Evolutionary conservation across 352 stramenopile species (phyloP).

Genomic region (Phytophthora capsici): DNA sequence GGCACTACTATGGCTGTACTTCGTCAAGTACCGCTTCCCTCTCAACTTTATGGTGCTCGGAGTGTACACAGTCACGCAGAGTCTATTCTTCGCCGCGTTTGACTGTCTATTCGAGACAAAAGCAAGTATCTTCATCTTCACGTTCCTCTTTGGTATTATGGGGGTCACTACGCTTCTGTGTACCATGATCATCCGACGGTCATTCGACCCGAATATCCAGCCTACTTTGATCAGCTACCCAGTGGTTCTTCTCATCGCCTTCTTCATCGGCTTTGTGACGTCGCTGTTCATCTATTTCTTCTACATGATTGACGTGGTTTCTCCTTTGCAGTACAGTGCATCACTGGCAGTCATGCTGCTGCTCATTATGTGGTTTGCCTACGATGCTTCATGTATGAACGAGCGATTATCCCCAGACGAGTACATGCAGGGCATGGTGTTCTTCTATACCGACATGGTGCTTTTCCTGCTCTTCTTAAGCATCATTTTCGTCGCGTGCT

Average conservation of each 20-base stretch:
- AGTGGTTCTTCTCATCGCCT: conserved; percentile 55
- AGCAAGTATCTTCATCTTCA: conserved; percentile 71
- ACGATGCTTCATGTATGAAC: conserved; percentile 82
- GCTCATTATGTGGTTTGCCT: conserved; percentile 85
- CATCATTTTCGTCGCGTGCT: conserved; percentile 81
- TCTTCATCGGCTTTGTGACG: conserved; percentile 61
- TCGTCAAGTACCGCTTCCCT: conserved; percentile 77
- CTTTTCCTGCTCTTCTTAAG: conserved; percentile 80
- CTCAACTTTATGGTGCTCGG: conserved; percentile 72
- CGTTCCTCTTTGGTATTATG: conserved; percentile 71
- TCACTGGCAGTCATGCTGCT: conserved; percentile 63
- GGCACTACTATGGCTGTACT: conserved; percentile 68
- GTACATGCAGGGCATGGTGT: conserved; percentile 87
- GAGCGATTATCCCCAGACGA: conserved; percentile 76
- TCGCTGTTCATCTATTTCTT: conserved; percentile 71
- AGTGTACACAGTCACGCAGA: conserved; percentile 67
- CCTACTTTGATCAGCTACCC: conserved; percentile 65
- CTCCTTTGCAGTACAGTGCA: conserved; percentile 56
- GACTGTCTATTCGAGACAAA: conserved; percentile 67
- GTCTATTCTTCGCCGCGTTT: conserved; percentile 62
- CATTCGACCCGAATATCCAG: conserved; percentile 37
- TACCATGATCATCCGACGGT: conserved; percentile 53
- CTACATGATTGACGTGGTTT: conserved; percentile 60
- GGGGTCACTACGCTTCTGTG: conserved; percentile 61
- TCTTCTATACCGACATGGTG: conserved; percentile 87